Conservation (phyloP, 345 rosid species). For the Lumnitzera littorea region DNA sequence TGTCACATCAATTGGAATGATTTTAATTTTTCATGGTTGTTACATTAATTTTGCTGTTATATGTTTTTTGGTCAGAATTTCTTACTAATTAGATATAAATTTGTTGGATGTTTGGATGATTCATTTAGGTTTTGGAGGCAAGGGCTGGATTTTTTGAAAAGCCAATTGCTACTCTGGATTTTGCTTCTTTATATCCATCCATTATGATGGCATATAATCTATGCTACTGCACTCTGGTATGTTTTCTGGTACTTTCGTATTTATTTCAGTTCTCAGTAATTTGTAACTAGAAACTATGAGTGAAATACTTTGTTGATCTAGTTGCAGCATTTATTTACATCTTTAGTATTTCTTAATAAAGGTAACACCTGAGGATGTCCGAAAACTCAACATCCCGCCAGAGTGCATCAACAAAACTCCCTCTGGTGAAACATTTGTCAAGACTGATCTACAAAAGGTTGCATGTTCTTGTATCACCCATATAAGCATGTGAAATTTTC, state of each 20-base stretch:
- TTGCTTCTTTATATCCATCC: conserved; percentile 95
- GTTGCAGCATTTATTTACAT: conserved; percentile 8
- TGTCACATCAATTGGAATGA: too few species aligned
- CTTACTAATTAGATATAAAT: background rate
- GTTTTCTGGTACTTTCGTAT: conserved; percentile 9
- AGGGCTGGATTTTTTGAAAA: conserved; percentile 87
- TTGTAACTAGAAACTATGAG: too few species aligned
- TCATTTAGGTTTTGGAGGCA: conserved; percentile 82
- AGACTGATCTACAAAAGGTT: conserved; percentile 83
- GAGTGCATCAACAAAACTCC: conserved; percentile 85
- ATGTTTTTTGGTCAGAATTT: too few species aligned
- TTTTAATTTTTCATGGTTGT: too few species aligned
- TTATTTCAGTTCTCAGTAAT: background rate
- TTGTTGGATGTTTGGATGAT: conserved; percentile 10
- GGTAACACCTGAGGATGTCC: conserved; percentile 88
- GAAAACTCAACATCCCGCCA: conserved; percentile 75
- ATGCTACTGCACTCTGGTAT: conserved; percentile 93
- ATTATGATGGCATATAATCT: conserved; percentile 99
- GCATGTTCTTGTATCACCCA: conserved; percentile 3
- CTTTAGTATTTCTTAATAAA: conserved; percentile 17
- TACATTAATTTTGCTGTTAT: too few species aligned
- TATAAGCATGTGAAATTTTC: background rate
- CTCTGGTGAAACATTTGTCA: conserved; percentile 89
- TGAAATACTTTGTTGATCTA: background rate
- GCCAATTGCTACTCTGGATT: conserved; percentile 95